Evolutionary conservation across 768 basidiomycete genomes (phyloP), one percentile per base, ranked within the genome.

Genomic region (Scleroderma citrinum): DNA sequence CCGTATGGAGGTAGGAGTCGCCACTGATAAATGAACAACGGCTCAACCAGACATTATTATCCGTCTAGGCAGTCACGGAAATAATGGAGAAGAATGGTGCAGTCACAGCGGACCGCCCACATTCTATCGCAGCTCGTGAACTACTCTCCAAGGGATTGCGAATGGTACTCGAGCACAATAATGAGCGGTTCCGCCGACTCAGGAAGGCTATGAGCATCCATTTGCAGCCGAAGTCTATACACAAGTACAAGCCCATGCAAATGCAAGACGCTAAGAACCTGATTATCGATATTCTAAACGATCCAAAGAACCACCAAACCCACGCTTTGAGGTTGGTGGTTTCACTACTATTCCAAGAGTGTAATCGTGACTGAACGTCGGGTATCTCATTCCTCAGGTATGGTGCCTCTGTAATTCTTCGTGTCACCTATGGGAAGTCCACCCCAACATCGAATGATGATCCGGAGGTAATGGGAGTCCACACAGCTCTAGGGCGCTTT

Each of bases 1-100:
- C 3, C 51, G 61, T 7, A 38, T 56, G 11, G 53, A 63, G 42
- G 61, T 63, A 56, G 6, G 55, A 7, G 3, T 31, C 24, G 36
- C 30, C 10, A 7, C 8, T 38, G 37, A 19, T 16, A 12, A 7
- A 8, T 23, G 21, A 26, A 7, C 19, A 17, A n/a, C 38, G 14
- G 31, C 35, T 53, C 30, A 47, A 11, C 31, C 11, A 13, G 13
- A 14, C 12, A 11, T 16, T 47, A 14, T 7, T 7, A 23, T n/a
- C 26, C 13, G 13, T 49, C 14, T 66, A 81, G 60, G 78, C 77
- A 5, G 76, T 77, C 0, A 67, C 74, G 1, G 78, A 82, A 10
- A 75, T 82, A 38, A 76, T 82, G 78, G 80, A 82, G 59, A 76
- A 77, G 47, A 75, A 78, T 49, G 80, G 80, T 0, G 72, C 71